Conservation (phyloP, 2,329 filamentous ascomycete genomes). For the Cadophora luteo-olivacea region DNA sequence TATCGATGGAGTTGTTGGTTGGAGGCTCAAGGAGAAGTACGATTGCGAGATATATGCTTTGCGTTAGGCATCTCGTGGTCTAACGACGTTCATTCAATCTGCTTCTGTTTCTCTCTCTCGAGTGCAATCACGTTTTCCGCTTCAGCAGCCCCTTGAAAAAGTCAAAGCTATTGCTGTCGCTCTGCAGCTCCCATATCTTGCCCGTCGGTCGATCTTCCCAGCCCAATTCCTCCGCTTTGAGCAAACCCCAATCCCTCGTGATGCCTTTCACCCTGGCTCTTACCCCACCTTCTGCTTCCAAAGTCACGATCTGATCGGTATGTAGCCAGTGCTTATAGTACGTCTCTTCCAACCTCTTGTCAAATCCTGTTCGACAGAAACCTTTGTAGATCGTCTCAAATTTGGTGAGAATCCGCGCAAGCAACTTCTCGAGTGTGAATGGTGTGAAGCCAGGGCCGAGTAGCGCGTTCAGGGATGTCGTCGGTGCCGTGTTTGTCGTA, state of each 20-base stretch:
- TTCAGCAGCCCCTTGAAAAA: slow-evolving; percentile 90
- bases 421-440: slow-evolving; percentile 78
- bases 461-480: slow-evolving; percentile 82
- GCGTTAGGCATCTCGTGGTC: neutral
- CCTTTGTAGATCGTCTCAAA: slow-evolving; percentile 79
- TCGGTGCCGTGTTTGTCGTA: slow-evolving; percentile 81
- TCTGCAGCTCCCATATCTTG: slow-evolving; percentile 83
- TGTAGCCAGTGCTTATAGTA: slow-evolving; percentile 92
- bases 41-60: neutral
- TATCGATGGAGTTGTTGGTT: slow-evolving; percentile 15
- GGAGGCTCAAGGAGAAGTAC: slow-evolving; percentile 4
- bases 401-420: slow-evolving; percentile 78
- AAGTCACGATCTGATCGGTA: slow-evolving; percentile 70
- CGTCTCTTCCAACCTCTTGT: slow-evolving; percentile 69
- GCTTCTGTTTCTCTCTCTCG: neutral
- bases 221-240: slow-evolving; percentile 84
- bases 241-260: slow-evolving; percentile 86
- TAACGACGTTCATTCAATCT: neutral
- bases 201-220: slow-evolving; percentile 77
- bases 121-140: slow-evolving; percentile 61
- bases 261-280: slow-evolving; percentile 84
- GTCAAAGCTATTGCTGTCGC: slow-evolving; percentile 98
- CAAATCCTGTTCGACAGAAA: slow-evolving; percentile 81
- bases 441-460: slow-evolving; percentile 58
- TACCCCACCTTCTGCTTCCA: slow-evolving; percentile 81